Base-by-base conservation (phyloP, 2,329 filamentous ascomycete species). In the Talaromyces rugulosus region DNA sequence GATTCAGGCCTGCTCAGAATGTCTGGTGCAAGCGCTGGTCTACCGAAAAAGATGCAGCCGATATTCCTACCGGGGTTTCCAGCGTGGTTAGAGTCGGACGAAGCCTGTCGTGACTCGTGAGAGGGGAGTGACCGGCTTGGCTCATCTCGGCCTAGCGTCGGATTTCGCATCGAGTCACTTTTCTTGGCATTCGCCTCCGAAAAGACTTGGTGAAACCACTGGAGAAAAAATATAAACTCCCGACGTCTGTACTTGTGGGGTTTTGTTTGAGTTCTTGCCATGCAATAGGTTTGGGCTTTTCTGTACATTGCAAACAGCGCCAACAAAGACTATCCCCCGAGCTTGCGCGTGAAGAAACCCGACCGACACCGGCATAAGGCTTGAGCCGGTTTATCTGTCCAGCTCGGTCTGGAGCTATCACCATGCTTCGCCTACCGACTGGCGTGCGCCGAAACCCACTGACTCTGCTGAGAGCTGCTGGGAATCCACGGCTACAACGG, bases 371-470 rank as follows among this genome's bases (percentile, higher is more conserved):
- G 44, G 57, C 31, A 42, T 28, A 50, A 59, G 31, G 28, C 33
- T n/a, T 34, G 34, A 50, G 42, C 36, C 55, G 33, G 40, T 61
- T 53, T 53, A 36, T 47, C 51, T 60, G 33, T 18, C 7, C 40
- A 44, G 57, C 58, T 55, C 44, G 28, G 56, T 8, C 31, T 58
- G 57, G 65, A 68, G 54, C 58, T 55, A 56, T 58, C 50, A 36
- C 52, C 27, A 75, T 76, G 74, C 64, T 75, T 59, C 72, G 73
- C 60, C 72, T 71, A 60, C 72, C 68, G 7, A 61, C 72, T 58
- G 69, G 68, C 59, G 57, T 67, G 58, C 64, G 69, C 65, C 70
- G 66, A 65, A 62, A 66, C 63, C 69, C 70, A 30, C 59, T 69
- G 23, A 63, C 69, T 28, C 63, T 57, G 59, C 55, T 71, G 23